Percentiles rank a stretch among this genome's conserved stretches.
Conservation (phyloP, 164 flowering plant genomes). For the Cinnamomum micranthum region DNA sequence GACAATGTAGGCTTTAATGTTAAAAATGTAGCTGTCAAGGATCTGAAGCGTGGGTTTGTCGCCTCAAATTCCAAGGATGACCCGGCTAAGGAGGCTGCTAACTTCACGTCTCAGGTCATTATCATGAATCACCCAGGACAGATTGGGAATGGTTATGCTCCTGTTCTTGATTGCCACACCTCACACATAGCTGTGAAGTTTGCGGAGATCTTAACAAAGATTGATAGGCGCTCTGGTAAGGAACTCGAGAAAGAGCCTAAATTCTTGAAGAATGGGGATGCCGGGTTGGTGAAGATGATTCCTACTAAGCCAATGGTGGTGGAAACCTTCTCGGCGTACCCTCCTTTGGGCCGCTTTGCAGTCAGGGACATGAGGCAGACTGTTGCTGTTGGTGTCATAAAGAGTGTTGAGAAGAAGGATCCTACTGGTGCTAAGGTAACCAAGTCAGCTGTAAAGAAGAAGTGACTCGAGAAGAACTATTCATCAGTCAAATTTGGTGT, state of each 20-base stretch:
- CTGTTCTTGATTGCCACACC: conserved; percentile 28
- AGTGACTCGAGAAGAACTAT: conserved; percentile 7
- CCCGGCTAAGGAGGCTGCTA: conserved; percentile 24
- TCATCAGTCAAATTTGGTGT: not conserved
- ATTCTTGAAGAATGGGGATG: conserved; percentile 22
- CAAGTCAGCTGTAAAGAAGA: conserved; percentile 26
- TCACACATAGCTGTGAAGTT: conserved; percentile 29
- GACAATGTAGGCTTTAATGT: conserved; percentile 15
- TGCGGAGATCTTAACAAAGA: conserved; percentile 26
- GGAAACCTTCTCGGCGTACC: conserved; percentile 20
- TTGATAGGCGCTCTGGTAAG: conserved; percentile 26
- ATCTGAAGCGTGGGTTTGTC: conserved; percentile 25
- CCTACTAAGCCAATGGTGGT: conserved; percentile 22
- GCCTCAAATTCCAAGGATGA: conserved; percentile 27
- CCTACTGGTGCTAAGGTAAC: conserved; percentile 25
- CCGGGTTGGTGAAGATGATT: conserved; percentile 20
- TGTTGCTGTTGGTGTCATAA: conserved; percentile 18
- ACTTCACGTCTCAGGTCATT: conserved; percentile 28
- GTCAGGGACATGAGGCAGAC: conserved; percentile 27
- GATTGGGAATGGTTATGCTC: conserved; percentile 26
- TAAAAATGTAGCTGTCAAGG: conserved; percentile 17
- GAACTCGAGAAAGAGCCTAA: conserved; percentile 29
- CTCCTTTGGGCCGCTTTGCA: conserved; percentile 23
- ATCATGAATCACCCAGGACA: conserved; percentile 36
- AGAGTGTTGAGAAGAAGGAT: conserved; percentile 24